Base-by-base conservation (phyloP, 164 flowering plant genomes). In the Umbellularia californica region DNA sequence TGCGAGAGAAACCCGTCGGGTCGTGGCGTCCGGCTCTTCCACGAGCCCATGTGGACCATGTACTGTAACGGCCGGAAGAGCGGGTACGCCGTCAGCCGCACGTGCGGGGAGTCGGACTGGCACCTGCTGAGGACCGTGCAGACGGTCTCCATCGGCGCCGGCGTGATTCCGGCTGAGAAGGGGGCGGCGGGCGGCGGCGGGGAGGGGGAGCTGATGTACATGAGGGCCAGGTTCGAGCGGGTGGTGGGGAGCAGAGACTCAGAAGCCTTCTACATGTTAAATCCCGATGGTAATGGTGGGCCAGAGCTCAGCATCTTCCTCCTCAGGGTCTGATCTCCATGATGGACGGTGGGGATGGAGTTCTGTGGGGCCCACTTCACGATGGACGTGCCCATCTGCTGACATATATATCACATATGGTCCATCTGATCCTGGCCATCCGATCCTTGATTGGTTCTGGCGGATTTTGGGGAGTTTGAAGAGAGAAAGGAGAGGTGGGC, bases 31-130 rank as follows among this genome's bases (percentile, higher is more conserved):
- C 82, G 77, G 87, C 83, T 93, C 33, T 86, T 84, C 41, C 72
- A 84, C 27, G 95, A 92, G 84, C 89, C 92, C 2, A 65, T 75
- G 72, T 94, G 98, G 98, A 90, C 88, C 30, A 92, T 90, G 94
- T 92, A 92, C 75, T 92, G 98, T 73, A 94, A 92, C 77, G 95
- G 98, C 58, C 77, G 86, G 79, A 90, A 86, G 84, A 88, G 87
- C 51, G 97, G 98, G 65, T 87, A 85, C 75, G 97, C 97, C 0
- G 71, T 68, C 75, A 67, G 89, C 14, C 86, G 94, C 74, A 72
- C 75, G 77, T 92, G 91, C 75, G 75, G 74, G 41, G 91, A 85
- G 20, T 75, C 77, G 15, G 95, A 90, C 64, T 77, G 85, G 86
- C 87, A 84, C 78, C 93, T 95, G 84, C 78, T 95, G 75, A 84